phyloP scores from a whole-genome alignment of 495 filamentous ascomycete genomes.

The Talaromyces wortmannii region DNA sequence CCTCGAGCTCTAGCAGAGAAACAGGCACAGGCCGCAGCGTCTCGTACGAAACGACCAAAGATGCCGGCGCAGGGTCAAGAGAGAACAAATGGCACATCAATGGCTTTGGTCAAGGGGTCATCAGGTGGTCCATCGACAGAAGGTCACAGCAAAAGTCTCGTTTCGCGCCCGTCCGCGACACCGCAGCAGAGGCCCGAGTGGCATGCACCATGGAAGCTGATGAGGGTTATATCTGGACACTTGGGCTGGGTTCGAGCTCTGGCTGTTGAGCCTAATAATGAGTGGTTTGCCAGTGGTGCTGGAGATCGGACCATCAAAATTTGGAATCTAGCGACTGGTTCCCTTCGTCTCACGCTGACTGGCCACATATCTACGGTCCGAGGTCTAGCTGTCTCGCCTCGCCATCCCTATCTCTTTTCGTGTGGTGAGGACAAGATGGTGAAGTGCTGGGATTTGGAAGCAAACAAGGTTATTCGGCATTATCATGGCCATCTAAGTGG shows the following conservation, averaged over 20 bases:
- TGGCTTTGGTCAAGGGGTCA: slow-evolving; percentile 33
- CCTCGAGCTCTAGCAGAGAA: slow-evolving; percentile 84
- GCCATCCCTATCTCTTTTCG: slow-evolving; percentile 96
- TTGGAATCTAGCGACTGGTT: slow-evolving; percentile 89
- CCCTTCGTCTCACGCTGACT: slow-evolving; percentile 77
- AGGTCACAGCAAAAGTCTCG: slow-evolving; percentile 50
- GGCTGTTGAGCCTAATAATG: slow-evolving; percentile 90
- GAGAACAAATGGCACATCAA: slow-evolving; percentile 30
- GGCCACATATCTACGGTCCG: slow-evolving; percentile 97
- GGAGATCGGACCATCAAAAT: slow-evolving; percentile 98
- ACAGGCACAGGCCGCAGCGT: slow-evolving; percentile 58
- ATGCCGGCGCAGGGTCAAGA: slow-evolving; percentile 19
- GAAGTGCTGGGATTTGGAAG: slow-evolving; percentile 99
- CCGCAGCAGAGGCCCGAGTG: slow-evolving; percentile 80
- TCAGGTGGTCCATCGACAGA: slow-evolving; percentile 22
- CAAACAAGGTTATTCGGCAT: slow-evolving; percentile 96
- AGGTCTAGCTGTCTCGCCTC: slow-evolving; percentile 82
- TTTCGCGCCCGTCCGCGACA: slow-evolving; percentile 58
- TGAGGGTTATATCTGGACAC: slow-evolving; percentile 95
- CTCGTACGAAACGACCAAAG: slow-evolving; percentile 50
- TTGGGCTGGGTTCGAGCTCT: slow-evolving; percentile 90
- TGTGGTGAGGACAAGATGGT: slow-evolving; percentile 99
- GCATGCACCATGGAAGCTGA: slow-evolving; percentile 98
- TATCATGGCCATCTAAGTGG: slow-evolving; percentile 97
- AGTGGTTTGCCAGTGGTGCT: slow-evolving; percentile 96